Evolutionary conservation across 176 grass and related monocot species (phyloP).

Genomic region (Triticum monococcum): DNA sequence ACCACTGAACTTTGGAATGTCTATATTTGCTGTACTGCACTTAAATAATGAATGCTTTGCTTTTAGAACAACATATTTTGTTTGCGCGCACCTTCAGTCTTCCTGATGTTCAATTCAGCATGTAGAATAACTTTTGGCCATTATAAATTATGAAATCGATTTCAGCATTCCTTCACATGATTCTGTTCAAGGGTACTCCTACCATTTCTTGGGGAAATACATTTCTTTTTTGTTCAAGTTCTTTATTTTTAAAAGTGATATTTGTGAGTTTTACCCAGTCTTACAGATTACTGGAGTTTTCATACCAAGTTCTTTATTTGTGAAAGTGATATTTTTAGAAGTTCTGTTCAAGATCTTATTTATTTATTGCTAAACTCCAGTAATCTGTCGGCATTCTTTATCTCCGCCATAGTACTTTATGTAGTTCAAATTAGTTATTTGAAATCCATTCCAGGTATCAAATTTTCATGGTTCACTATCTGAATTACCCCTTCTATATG

Average conservation of each 20-base stretch:
- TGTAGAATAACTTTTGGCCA: background rate
- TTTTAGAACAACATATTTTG: background rate
- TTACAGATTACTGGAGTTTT: too few relatives aligned
- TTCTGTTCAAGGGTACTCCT: background rate
- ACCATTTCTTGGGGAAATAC: background rate
- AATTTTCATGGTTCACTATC: background rate
- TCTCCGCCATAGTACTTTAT: background rate
- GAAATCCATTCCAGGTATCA: background rate
- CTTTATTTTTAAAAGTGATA: background rate
- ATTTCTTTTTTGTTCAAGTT: background rate
- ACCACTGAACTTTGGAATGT: conserved; percentile 11
- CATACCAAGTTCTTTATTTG: too few relatives aligned
- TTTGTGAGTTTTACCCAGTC: background rate
- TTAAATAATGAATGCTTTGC: background rate
- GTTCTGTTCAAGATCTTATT: too few relatives aligned
- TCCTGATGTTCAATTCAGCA: background rate
- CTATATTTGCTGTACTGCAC: background rate
- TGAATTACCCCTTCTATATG: background rate
- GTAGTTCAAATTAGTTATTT: background rate
- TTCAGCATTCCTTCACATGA: background rate
- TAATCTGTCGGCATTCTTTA: background rate
- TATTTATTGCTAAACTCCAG: background rate
- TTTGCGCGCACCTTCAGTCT: background rate
- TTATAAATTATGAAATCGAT: background rate
- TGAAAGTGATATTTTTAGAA: too few relatives aligned